Base-by-base conservation (phyloP, 2,329 filamentous ascomycete species). In the Venturia aucupariae region DNA sequence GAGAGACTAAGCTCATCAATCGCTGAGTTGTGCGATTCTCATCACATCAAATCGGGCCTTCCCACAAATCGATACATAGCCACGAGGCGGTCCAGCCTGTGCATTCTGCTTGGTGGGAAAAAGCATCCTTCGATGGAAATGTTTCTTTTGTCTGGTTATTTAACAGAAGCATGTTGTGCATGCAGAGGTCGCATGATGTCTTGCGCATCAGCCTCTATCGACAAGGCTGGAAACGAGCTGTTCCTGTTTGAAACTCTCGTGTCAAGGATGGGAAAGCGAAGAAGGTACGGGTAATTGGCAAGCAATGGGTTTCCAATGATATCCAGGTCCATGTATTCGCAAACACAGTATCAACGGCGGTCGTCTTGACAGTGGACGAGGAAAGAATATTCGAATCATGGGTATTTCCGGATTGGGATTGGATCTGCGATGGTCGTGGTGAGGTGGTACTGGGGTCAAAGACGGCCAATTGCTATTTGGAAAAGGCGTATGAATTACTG, bases 161-260 rank as follows among this genome's bases (percentile, higher is more conserved):
- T 32, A 7, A 32, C 1, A 5, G 22, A 15, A 35, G 51, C 27
- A 55, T 4, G 11, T 35, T 55, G 27, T 11, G 17, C 24, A 54
- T 19, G 48, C 48, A 54, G 5, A 54, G 30, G 48, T 32, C 11
- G 11, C 17, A 54, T 13, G 10, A 54, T 27, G 48, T 54, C 48
- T 24, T 24, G 44, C 8, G 11, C 44, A 24, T 3, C 22, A 10
- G 0, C 1, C 27, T 4, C 13, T 13, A 27, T 51, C 22, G 46
- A 51, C 46, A 51, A 57, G 51, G 51, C 51, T 57, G 51, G 35
- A 35, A 13, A 57, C 51, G 24, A 51, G 27, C 35, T 57, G 51
- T 57, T 57, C 51, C 51, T 57, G 51, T 10, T n/a, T 57, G 51
- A 32, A 35, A 57, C 51, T 27, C 17, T 11, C 7, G 19, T n/a